Conservation (phyloP, 768 basidiomycete species). For the Suillus subluteus region DNA sequence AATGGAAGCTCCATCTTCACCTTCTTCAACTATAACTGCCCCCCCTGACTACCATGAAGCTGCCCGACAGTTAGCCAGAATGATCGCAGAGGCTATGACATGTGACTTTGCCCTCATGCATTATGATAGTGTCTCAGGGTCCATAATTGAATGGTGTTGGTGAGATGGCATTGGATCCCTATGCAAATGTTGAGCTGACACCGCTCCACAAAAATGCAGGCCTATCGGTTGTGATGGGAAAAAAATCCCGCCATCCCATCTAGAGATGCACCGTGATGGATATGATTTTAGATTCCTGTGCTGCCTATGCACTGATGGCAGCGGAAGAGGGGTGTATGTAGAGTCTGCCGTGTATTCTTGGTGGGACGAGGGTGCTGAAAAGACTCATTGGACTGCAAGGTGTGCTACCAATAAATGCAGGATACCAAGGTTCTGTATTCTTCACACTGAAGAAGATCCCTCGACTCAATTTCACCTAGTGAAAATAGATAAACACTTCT, state of each 20-base stretch:
- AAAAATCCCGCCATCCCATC: not conserved
- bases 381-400: not conserved
- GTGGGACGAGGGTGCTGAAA: not conserved
- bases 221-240: not conserved
- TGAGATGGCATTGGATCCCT: not conserved
- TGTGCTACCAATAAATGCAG: not conserved
- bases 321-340: not conserved
- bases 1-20: conserved; percentile 6
- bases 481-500: not conserved
- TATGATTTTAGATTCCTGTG: not conserved
- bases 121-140: not conserved
- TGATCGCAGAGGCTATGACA: not conserved
- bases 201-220: not conserved
- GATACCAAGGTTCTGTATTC: not conserved
- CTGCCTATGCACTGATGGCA: not conserved
- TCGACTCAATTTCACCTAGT: not conserved
- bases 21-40: not conserved
- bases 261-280: not conserved
- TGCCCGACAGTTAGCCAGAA: not conserved
- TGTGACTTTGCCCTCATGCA: not conserved
- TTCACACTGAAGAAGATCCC: not conserved
- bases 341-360: not conserved
- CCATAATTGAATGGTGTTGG: not conserved
- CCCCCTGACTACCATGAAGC: not conserved
- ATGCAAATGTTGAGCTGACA: not conserved